Percentiles rank a stretch among this genome's conserved stretches.
phyloP scores from a whole-genome alignment of 202 grass and related monocot genomes.

The Dendrocalamus latiflorus region DNA sequence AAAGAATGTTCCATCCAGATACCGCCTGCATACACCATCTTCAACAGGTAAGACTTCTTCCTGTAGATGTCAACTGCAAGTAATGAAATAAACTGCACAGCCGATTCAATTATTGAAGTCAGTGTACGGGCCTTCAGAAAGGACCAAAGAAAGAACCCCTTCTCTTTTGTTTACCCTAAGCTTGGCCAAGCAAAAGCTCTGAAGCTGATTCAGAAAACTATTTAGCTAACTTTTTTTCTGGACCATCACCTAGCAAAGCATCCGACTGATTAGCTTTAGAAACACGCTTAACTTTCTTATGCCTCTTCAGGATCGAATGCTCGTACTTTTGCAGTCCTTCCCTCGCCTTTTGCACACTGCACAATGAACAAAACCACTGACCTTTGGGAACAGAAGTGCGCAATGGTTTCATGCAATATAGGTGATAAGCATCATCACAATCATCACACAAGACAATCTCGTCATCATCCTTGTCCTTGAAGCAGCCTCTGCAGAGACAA shows the following conservation, averaged over 20 bases:
- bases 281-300: conserved; percentile 18
- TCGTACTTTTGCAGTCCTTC: conserved; percentile 63
- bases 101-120: conserved; percentile 13
- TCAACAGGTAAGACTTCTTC: conserved; percentile 20
- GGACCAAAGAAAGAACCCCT: conserved; percentile 23
- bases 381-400: conserved; percentile 53
- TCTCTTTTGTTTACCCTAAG: neutral
- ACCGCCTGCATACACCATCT: conserved; percentile 1
- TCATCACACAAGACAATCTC: conserved; percentile 71
- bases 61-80: conserved; percentile 3
- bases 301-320: conserved; percentile 40
- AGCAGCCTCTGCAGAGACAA: conserved; percentile 77
- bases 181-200: conserved; percentile 9
- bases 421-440: conserved; percentile 87
- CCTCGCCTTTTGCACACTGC: conserved; percentile 44
- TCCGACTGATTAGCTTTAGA: conserved; percentile 1
- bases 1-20: conserved; percentile 17
- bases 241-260: neutral
- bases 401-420: conserved; percentile 74
- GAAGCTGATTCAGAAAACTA: neutral
- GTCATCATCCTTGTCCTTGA: conserved; percentile 66
- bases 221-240: neutral
- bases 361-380: conserved; percentile 62
- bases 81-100: conserved; percentile 21
- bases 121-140: conserved; percentile 28